Conservation (phyloP, 2,329 filamentous ascomycete genomes). For the Calonectria pseudoreteaudii region DNA sequence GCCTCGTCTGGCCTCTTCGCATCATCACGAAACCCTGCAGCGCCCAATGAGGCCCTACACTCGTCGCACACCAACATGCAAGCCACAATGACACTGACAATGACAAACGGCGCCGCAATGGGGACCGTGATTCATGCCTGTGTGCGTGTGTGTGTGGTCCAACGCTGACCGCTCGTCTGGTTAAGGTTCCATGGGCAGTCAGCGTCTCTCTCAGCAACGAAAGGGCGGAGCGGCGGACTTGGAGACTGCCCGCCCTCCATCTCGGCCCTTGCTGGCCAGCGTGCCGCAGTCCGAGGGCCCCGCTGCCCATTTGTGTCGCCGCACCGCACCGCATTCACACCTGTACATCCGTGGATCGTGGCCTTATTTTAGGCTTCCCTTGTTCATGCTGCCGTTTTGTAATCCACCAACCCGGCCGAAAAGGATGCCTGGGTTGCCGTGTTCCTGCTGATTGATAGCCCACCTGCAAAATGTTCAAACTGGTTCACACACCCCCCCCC, state of each 20-base stretch:
- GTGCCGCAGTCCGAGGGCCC: slow-evolving; percentile 7
- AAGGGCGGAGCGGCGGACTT: slow-evolving; percentile 23
- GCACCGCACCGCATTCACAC: slow-evolving; percentile 4
- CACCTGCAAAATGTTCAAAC: not conserved
- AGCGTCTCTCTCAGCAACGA: slow-evolving; percentile 17
- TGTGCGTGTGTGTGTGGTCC: not conserved
- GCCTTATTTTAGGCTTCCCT: slow-evolving; percentile 12
- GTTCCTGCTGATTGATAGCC: slow-evolving; percentile 3
- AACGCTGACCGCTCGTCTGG: slow-evolving; percentile 26
- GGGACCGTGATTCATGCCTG: slow-evolving; percentile 12
- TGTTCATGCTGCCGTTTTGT: not conserved
- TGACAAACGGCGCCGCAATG: not conserved
- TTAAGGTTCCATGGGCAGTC: slow-evolving; percentile 21
- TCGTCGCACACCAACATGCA: not conserved
- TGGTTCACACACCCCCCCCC: not conserved
- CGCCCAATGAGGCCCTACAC: not conserved
- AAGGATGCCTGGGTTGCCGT: slow-evolving; percentile 1
- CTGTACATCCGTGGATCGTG: not conserved
- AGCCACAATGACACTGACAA: slow-evolving; percentile 13
- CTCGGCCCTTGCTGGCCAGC: not conserved
- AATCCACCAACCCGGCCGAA: slow-evolving; percentile 15
- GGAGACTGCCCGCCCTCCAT: not conserved
- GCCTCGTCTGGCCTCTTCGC: not conserved
- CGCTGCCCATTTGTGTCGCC: not conserved
- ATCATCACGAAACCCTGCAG: not conserved